These are phyloP conservation scores for Colletotrichum sp. DNA, from an alignment of 2,329 filamentous ascomycete species.

Conservation along the genomic window DNA sequence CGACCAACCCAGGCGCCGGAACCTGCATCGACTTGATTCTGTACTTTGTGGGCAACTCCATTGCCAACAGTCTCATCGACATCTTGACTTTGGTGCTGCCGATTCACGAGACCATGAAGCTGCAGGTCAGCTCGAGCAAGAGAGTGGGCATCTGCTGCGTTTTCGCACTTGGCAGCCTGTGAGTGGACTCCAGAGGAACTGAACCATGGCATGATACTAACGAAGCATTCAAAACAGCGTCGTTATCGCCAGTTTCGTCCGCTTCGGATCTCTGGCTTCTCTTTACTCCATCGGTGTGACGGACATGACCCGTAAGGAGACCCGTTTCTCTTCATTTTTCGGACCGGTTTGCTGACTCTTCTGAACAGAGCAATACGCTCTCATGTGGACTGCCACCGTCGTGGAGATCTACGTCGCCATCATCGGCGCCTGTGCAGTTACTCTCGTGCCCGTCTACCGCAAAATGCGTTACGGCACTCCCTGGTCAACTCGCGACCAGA, in stretches of 20 bases:
- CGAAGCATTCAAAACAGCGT: background rate
- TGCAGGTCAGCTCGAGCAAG: conserved; percentile 7
- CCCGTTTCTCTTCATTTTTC: background rate
- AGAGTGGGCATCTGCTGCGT: conserved; percentile 1
- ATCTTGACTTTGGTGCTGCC: background rate
- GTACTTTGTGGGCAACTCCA: conserved; percentile 3
- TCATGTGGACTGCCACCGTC: conserved; percentile 9
- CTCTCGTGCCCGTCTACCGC: background rate
- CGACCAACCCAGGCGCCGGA: background rate
- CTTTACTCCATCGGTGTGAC: background rate
- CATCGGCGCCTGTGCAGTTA: conserved; percentile 3
- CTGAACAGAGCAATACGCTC: background rate
- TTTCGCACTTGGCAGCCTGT: background rate
- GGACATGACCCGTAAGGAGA: background rate
- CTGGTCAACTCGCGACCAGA: background rate
- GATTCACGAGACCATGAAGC: conserved; percentile 4
- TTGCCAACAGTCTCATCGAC: conserved; percentile 6
- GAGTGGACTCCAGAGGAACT: background rate
- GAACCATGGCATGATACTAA: background rate
- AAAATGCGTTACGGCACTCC: conserved; percentile 5
- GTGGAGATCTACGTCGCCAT: conserved; percentile 6
- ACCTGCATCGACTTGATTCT: background rate
- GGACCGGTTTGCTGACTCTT: background rate
- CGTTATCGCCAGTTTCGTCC: background rate
- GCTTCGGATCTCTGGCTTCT: conserved; percentile 1